A percentile compares a stretch with the other conserved stretches of the same genome.
These are phyloP conservation scores for Priceomyces castillae DNA, from an alignment of 805 yeast species.

Conservation along the genomic window DNA sequence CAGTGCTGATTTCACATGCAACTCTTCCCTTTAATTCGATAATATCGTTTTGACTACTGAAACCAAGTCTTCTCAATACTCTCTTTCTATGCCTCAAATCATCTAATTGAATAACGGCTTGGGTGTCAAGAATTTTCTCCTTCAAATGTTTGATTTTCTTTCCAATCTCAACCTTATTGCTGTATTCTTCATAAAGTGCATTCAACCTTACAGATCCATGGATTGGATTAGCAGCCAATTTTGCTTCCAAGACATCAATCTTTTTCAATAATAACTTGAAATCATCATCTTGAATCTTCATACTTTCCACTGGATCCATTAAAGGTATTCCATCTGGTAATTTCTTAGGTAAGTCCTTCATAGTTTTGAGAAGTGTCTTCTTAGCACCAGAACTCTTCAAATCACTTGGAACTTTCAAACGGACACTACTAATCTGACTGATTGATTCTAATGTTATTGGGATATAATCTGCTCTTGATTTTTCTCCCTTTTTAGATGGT, in stretches of 20 bases:
- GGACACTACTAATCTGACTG: slow-evolving; percentile 69
- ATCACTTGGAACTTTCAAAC: slow-evolving; percentile 79
- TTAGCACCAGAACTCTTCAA: slow-evolving; percentile 54
- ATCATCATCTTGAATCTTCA: slow-evolving; percentile 85
- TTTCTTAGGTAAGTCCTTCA: slow-evolving; percentile 76
- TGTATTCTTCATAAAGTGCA: slow-evolving; percentile 63
- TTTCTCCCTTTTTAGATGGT: slow-evolving; percentile 74
- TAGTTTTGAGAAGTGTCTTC: slow-evolving; percentile 64
- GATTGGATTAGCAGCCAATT: slow-evolving; percentile 67
- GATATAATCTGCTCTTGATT: slow-evolving; percentile 68
- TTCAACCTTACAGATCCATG: slow-evolving; percentile 57
- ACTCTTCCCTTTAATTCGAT: slow-evolving; percentile 97
- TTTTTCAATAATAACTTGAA: slow-evolving; percentile 71
- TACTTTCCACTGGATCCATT: slow-evolving; percentile 85
- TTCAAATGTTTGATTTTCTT: slow-evolving; percentile 57
- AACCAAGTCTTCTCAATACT: slow-evolving; percentile 87
- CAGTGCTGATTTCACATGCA: slow-evolving; percentile 93
- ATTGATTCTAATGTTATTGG: slow-evolving; percentile 84
- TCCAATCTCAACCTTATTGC: slow-evolving; percentile 60
- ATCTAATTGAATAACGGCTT: slow-evolving; percentile 89
- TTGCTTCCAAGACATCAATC: slow-evolving; percentile 77
- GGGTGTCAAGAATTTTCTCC: slow-evolving; percentile 73
- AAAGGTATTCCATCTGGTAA: slow-evolving; percentile 90
- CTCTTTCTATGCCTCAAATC: slow-evolving; percentile 91
- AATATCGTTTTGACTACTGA: slow-evolving; percentile 81